Evolutionary conservation across 2,329 filamentous ascomycete genomes (phyloP), one percentile per base, ranked within the genome.

Genomic region (Samsoniella hepiali): DNA sequence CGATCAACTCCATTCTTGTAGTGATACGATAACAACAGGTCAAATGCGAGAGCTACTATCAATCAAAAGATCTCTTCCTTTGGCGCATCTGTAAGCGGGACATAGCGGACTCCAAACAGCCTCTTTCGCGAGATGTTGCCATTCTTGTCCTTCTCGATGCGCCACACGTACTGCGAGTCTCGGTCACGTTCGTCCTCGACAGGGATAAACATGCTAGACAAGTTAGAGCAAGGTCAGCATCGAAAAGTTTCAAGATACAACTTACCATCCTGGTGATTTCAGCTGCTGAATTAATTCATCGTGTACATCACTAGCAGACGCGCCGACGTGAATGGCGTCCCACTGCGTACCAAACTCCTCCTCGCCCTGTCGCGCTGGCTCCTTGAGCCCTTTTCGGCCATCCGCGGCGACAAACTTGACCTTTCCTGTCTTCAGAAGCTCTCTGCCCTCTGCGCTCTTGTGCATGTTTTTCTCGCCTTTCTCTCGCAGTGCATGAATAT

Each of bases 261-360:
- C 78, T 70, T 65, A 83, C 78, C 88, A 82, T 0, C 95, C 95
- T 0, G 94, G 94, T 3, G 84, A 78, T 67, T 86, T 87, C 68
- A 99, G 78, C 78, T 98, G 95, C 36, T 88, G 84, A 53, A 96
- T 77, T 67, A 98, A 76, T 64, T 85, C 83, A 22, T 84, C 72
- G 73, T 96, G 93, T 62, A 96, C 77, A 71, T 87, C 84, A 31
- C 78, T 83, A 0, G 94, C 94, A 8, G 92, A 91, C 0, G 95
- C 95, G 0, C 95, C 95, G 3, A 98, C 95, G 73, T 98, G 95
- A 65, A 99, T 98, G 2, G 91, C 93, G 81, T 98, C 92, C 82
- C 94, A 99, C 0, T 87, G 82, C 36, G 75, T 77, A 65, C 77
- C 81, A 13, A 79, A 77, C 62, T 80, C 80, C 6, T 80, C 81